Evolutionary conservation across 1,284 basidiomycete genomes (phyloP), one percentile per base, ranked within the genome.

Genomic region (Ustilago hordei): DNA sequence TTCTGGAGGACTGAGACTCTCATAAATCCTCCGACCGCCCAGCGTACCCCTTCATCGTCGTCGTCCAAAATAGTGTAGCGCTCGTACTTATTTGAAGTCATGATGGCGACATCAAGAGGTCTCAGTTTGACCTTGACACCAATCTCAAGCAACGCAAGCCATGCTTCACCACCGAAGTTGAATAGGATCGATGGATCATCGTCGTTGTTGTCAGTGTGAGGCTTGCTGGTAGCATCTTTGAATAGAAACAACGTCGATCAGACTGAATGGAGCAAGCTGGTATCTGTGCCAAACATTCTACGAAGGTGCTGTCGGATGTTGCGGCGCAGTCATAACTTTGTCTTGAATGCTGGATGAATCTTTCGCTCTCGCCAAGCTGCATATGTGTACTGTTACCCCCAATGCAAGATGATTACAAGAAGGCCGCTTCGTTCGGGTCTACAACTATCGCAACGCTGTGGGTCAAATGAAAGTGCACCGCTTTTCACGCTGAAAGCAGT

Each of bases 41-140:
- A 53, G 8, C 50, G 50, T 32, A 4, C 13, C 23, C 28, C 28
- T 8, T 9, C 12, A 12, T 12, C 50, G 12, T 28, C 50, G 50
- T 31, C 34, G 3, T 28, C 23, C 12, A 53, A 8, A 17, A 47
- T 17, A 11, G 50, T 53, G 28, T 53, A 53, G 50, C 32, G 50
- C 50, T 31, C 23, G n/a, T 53, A 32, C 9, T 53, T n/a, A 2
- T 28, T 53, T 8, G 11, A 53, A 32, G 34, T 7, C 23, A 53
- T 31, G 12, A 5, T 34, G 3, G 23, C 19, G 8, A 28, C 32
- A n/a, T 53, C 50, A 32, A 53, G 50, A 12, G 19, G 50, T 7
- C 28, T n/a, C 11, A 35, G 50, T 28, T 53, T 53, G 50, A 35
- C 32, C 28, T 53, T 53, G 50, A 53, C 50, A 34, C 50, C 50